Evolutionary conservation across 345 rosid species (phyloP).

Genomic region (Camelina neglecta): DNA sequence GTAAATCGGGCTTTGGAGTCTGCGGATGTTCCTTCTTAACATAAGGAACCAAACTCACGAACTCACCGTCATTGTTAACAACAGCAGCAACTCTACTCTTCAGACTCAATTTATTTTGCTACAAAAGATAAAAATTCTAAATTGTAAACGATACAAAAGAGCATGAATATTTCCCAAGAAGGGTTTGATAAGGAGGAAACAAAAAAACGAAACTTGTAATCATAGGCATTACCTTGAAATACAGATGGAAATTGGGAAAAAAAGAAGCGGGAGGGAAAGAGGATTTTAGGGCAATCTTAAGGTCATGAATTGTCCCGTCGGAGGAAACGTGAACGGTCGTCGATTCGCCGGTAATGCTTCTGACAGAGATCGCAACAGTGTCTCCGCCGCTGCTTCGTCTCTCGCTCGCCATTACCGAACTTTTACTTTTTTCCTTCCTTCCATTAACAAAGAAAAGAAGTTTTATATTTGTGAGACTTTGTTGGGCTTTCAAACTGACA

Average conservation of each 20-base stretch:
- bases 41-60: conserved; percentile 71
- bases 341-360: conserved; percentile 68
- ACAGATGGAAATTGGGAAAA: conserved; percentile 77
- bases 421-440: neutral
- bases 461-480: neutral
- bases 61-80: conserved; percentile 53
- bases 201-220: conserved; percentile 12
- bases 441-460: neutral
- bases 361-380: conserved; percentile 55
- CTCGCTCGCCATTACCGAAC: conserved; percentile 32
- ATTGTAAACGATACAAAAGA: neutral
- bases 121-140: conserved; percentile 23
- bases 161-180: neutral
- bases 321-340: conserved; percentile 46
- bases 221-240: conserved; percentile 62
- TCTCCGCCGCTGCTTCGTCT: conserved; percentile 49
- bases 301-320: conserved; percentile 51
- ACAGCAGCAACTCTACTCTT: conserved; percentile 48
- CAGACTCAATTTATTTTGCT: conserved; percentile 71
- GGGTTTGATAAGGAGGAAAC: neutral
- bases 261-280: conserved; percentile 68
- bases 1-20: conserved; percentile 44
- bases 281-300: conserved; percentile 61
- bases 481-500: neutral
- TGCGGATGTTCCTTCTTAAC: conserved; percentile 60